Conservation (phyloP, 805 yeast species). For the Wickerhamomyces chaumierensis region DNA sequence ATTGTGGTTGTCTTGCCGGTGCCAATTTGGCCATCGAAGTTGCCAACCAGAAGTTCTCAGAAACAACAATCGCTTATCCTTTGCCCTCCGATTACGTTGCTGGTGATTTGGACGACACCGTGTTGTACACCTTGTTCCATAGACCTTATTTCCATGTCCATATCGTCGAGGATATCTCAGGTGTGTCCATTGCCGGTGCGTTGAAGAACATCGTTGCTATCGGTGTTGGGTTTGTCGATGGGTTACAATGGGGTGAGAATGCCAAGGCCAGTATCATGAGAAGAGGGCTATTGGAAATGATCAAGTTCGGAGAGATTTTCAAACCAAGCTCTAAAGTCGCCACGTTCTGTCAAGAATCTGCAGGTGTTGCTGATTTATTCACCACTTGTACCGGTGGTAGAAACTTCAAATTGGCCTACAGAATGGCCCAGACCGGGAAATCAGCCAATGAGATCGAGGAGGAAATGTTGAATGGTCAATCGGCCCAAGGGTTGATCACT, state of each 20-base stretch:
- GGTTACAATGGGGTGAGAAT: conserved; percentile 96
- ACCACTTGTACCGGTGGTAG: conserved; percentile 96
- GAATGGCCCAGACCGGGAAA: conserved; percentile 67
- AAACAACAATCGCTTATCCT: conserved; percentile 90
- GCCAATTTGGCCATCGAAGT: conserved; percentile 95
- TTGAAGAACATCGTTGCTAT: conserved; percentile 88
- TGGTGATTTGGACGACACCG: conserved; percentile 65
- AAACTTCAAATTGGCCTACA: conserved; percentile 78
- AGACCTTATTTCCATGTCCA: conserved; percentile 94
- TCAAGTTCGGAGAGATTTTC: conserved; percentile 69
- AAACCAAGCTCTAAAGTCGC: conserved; percentile 60
- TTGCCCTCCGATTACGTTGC: conserved; percentile 52
- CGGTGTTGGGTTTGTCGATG: conserved; percentile 94
- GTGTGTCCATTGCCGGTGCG: conserved; percentile 92
- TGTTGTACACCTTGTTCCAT: conserved; percentile 77
- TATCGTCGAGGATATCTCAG: conserved; percentile 84
- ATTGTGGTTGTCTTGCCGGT: conserved; percentile 92
- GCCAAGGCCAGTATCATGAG: conserved; percentile 96
- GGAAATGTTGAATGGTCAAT: conserved; percentile 80
- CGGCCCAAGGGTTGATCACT: conserved; percentile 88
- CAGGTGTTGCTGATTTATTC: conserved; percentile 94
- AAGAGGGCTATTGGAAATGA: conserved; percentile 81
- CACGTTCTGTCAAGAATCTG: conserved; percentile 86
- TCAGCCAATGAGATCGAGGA: conserved; percentile 71
- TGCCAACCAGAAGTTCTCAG: conserved; percentile 88